Evolutionary conservation across 2,329 filamentous ascomycete genomes (phyloP).

Genomic region (Apiospora aurea): DNA sequence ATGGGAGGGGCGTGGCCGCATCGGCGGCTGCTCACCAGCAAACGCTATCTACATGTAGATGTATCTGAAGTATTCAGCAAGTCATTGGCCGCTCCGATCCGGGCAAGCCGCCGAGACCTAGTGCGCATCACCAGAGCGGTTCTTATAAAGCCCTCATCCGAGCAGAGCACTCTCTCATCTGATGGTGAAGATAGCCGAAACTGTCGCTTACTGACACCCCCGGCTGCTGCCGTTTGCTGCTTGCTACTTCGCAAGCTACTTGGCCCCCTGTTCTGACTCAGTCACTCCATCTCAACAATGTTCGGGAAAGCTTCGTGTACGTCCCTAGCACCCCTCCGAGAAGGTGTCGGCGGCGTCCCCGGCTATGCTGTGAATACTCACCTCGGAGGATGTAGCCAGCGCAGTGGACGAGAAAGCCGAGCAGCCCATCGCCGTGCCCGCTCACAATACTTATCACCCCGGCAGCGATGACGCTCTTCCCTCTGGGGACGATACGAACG

Average conservation of each 20-base stretch:
- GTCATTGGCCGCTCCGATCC: conserved; percentile 14
- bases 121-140: not conserved
- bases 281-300: conserved; percentile 10
- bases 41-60: not conserved
- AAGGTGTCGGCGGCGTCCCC: not conserved
- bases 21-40: not conserved
- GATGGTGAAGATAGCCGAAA: not conserved
- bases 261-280: not conserved
- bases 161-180: not conserved
- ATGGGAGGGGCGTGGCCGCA: not conserved
- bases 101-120: not conserved
- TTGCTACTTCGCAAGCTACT: not conserved
- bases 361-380: not conserved
- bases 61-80: not conserved
- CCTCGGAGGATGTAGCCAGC: conserved; percentile 25
- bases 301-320: conserved; percentile 24
- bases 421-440: conserved; percentile 29
- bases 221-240: not conserved
- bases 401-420: conserved; percentile 38
- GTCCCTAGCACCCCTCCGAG: not conserved
- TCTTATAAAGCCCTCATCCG: not conserved
- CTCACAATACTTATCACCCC: conserved; percentile 40
- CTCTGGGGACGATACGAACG: conserved; percentile 23
- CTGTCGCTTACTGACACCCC: not conserved
- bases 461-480: conserved; percentile 32